A percentile compares a stretch with the other conserved stretches of the same genome.
Evolutionary conservation across 108 stramenopile genomes (phyloP).

Genomic region (Cylindrotheca fusiformis): DNA sequence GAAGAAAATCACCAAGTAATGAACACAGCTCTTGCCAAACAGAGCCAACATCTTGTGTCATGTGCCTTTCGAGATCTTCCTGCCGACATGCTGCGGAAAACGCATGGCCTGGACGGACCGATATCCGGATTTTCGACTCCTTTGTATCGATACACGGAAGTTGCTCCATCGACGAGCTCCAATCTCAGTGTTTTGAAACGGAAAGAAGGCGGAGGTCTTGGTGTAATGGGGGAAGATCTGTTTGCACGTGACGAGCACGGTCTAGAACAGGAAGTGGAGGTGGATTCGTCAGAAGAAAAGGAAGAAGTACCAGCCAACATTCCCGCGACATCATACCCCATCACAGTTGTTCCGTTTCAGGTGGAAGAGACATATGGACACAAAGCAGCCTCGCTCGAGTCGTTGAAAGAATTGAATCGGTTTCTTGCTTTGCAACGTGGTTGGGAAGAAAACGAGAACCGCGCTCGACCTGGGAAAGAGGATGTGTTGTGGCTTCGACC

Average conservation of each 20-base stretch:
- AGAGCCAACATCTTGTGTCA: constrained; percentile 57
- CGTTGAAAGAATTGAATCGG: constrained; percentile 25
- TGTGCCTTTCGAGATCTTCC: constrained; percentile 40
- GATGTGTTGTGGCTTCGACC: constrained; percentile 78
- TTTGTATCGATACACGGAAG: constrained; percentile 71
- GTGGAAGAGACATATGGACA: constrained; percentile 16
- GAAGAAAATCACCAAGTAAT: constrained; percentile 57
- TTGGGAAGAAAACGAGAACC: constrained; percentile 56
- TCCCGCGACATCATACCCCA: constrained; percentile 28
- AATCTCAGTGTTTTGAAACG: constrained; percentile 57
- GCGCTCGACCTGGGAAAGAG: constrained; percentile 79
- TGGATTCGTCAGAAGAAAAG: constrained; percentile 5
- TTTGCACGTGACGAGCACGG: constrained; percentile 43
- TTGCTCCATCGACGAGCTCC: constrained; percentile 42
- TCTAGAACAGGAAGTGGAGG: constrained; percentile 3
- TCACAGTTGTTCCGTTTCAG: constrained; percentile 31
- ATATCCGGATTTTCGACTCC: constrained; percentile 44
- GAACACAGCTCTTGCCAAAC: constrained; percentile 44
- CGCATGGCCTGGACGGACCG: constrained; percentile 32
- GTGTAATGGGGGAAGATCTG: constrained; percentile 66
- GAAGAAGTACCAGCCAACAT: constrained; percentile 19
- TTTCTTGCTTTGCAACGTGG: constrained; percentile 28
- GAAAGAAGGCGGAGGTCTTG: constrained; percentile 47
- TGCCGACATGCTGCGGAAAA: constrained; percentile 14
- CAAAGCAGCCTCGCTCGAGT: constrained; percentile 16